Base-by-base conservation (phyloP, 2,329 filamentous ascomycete species). In the Neonectria punicea region DNA sequence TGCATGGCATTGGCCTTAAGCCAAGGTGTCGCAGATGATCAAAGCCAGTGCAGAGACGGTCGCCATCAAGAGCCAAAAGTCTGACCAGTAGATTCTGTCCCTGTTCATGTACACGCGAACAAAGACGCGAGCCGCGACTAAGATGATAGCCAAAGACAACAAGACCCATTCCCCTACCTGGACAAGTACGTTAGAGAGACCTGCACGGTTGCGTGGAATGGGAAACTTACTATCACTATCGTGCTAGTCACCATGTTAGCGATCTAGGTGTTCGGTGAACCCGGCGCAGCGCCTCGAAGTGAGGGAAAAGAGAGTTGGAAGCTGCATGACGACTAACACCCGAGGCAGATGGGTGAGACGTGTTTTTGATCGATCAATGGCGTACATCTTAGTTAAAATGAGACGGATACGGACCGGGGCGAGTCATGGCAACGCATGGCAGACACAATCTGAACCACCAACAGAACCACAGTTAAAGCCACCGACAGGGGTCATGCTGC, bases 21-120 rank as follows among this genome's bases (percentile, higher is more conserved):
- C 39, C 7, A 60, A 34, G 6, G 51, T 56, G 25, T 61, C 61
- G 28, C 56, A 56, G 36, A 55, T 57, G 44, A 64, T 14, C 11
- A 64, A 36, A 2, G 25, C 57, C 11, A 61, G 9, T 1, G 51
- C 56, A 16, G 56, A 64, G 14, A 28, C 16, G 4, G 46, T 46
- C 2, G 51, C 61, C 5, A 61, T 41, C 6, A 60, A 11, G 2
- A 60, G 56, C 56, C 50, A 56, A 6, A 30, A 11, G 18, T 64
- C 57, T 7, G 61, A 32, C 51, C 46, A 32, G 36, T 60, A 32
- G 8, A 64, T 56, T 39, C n/a, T 60, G 44, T 56, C 61, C 8
- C 57, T 43, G 28, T 47, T 60, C 44, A 64, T 56, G 43, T 36
- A 47, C 14, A 64, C 55, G 18, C 61, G 56, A 34, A 64, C 61